These are phyloP conservation scores for Claviceps sp. DNA, from an alignment of 2,329 filamentous ascomycete genomes.

Conservation along the genomic window DNA sequence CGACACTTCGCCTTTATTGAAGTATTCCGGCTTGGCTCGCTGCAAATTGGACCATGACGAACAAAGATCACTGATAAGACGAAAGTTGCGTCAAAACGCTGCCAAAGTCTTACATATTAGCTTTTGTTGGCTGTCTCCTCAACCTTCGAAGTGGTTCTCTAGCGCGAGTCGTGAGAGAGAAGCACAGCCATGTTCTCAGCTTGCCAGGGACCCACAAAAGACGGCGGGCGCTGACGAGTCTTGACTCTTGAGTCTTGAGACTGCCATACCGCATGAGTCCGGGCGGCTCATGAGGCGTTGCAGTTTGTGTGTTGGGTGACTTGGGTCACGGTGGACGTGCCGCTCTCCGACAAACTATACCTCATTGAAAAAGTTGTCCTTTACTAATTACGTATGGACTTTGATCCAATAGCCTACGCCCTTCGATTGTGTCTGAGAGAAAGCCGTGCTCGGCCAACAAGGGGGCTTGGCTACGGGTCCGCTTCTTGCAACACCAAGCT, in stretches of 20 bases:
- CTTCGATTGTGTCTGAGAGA: slow-evolving; percentile 2
- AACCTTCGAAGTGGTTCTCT: neutral
- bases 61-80: too few species aligned
- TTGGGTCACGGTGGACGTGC: neutral
- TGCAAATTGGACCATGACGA: neutral
- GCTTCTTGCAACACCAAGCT: slow-evolving; percentile 3
- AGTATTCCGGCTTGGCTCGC: neutral
- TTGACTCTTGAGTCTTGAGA: neutral
- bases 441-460: slow-evolving; percentile 3
- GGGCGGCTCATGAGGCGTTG: slow-evolving; percentile 1
- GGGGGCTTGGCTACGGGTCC: slow-evolving; percentile 3
- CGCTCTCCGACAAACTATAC: slow-evolving; percentile 1
- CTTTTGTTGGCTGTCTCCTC: neutral
- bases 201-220: neutral
- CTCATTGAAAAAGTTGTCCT: neutral
- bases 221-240: neutral
- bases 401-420: neutral
- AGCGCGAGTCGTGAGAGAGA: neutral
- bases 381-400: neutral
- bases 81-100: neutral
- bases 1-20: neutral
- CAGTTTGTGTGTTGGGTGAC: slow-evolving; percentile 1
- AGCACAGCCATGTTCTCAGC: neutral
- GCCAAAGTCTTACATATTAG: neutral
- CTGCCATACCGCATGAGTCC: neutral